Base-by-base conservation (phyloP, 768 basidiomycete genomes). In the Ramaria rubella region DNA sequence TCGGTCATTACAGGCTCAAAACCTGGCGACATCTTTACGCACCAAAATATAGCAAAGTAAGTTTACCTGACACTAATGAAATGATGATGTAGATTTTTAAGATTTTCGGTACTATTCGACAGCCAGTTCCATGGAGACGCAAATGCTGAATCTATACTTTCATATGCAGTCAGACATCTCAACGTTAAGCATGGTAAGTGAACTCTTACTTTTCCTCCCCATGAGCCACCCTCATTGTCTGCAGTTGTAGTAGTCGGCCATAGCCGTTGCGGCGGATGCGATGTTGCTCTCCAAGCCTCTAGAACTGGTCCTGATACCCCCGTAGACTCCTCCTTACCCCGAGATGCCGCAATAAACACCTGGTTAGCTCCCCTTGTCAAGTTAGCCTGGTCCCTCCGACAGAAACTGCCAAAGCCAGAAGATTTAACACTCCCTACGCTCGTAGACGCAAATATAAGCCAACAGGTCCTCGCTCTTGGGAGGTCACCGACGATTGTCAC, bases 341-440 rank as follows among this genome's bases (percentile, higher is more conserved):
- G 2, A 17, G 70, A 73, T 42, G 73, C 77, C 0, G 75, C 83
- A 7, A 77, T 94, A 61, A 77, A 77, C 26, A 79, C 81, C 50
- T 94, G 89, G 87, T 74, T 93, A 45, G 73, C 76, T 26, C 86
- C 90, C 0, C 77, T 93, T 63, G 80, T 81, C 52, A 64, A 70
- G 31, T 74, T 84, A 60, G 77, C 78, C 62, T 70, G 66, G 11
- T 70, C 73, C 0, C 75, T 85, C 40, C 69, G 84, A 26, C 65
- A 75, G 5, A 61, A 68, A 42, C 60, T 70, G 15, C 61, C 75
- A 3, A 63, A 69, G 14, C 59, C 51, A 0, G 44, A 46, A 26
- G 36, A 42, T 9, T 68, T 75, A 29, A 79, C 77, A 0, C 31
- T 63, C 9, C 42, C 40, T 42, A 59, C 23, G 24, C 19, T 59